Conservation (phyloP, 106 monocot genomes). For the Phalaenopsis equestris region DNA sequence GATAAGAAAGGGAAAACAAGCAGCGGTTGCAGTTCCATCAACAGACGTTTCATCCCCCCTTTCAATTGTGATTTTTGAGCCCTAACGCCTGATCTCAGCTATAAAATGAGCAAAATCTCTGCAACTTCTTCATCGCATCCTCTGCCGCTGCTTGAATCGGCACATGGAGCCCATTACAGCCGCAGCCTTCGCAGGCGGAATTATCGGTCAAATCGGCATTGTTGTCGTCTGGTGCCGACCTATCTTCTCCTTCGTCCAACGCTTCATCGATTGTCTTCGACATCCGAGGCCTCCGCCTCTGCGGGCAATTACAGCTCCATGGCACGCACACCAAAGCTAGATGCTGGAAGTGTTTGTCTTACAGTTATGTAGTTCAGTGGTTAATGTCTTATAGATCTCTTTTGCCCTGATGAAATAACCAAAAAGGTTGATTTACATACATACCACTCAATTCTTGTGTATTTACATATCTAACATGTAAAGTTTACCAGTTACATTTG, state of each 20-base stretch:
- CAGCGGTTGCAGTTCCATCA: neutral
- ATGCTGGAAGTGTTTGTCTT: neutral
- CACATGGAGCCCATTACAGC: conserved; percentile 12
- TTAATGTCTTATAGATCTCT: no score
- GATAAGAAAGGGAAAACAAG: neutral
- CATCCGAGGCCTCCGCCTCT: conserved; percentile 19
- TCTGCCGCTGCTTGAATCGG: neutral
- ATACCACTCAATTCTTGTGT: no score
- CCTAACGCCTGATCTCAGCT: neutral
- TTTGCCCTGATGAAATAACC: no score
- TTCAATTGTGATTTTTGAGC: neutral
- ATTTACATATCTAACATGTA: no score
- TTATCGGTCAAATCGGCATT: conserved; percentile 9
- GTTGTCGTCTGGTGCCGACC: neutral
- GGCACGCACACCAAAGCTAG: conserved; percentile 6
- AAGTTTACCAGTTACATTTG: no score
- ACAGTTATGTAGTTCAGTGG: no score
- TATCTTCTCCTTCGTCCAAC: neutral
- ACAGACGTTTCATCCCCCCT: neutral
- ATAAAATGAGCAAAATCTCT: neutral
- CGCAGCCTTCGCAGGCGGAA: conserved; percentile 6
- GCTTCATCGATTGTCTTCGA: conserved; percentile 14
- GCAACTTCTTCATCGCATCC: neutral
- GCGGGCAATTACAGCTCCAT: conserved; percentile 11
- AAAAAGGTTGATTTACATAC: no score